Percentiles rank a stretch among this genome's conserved stretches.
These are phyloP conservation scores for Cylindrodendrum hubeiense DNA, from an alignment of 2,329 filamentous ascomycete species.

Conservation along the genomic window DNA sequence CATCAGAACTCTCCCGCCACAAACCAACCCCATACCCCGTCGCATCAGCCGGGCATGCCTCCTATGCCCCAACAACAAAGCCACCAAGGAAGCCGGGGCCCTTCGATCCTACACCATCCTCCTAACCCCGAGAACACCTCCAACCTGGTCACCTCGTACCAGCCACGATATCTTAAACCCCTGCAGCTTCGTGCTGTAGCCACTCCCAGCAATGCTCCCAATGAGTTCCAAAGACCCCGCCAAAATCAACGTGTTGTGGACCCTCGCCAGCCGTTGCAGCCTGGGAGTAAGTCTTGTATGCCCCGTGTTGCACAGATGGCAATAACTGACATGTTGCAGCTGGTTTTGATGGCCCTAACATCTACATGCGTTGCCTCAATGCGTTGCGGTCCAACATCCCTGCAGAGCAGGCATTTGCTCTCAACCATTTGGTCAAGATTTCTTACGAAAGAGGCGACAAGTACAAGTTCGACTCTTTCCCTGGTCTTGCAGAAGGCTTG, in stretches of 20 bases:
- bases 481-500: constrained; percentile 87
- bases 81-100: constrained; percentile 53
- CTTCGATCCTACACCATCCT: constrained; percentile 64
- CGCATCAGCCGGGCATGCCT: constrained; percentile 51
- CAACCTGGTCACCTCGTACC: constrained; percentile 74
- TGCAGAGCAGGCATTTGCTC: constrained; percentile 89
- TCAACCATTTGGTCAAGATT: constrained; percentile 95
- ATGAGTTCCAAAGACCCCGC: constrained; percentile 66
- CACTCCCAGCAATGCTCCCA: constrained; percentile 80
- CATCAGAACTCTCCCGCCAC: constrained; percentile 44
- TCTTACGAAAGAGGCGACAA: constrained; percentile 95
- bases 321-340: constrained; percentile 47
- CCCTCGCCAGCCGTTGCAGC: constrained; percentile 62
- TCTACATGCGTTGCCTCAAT: constrained; percentile 89
- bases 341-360: constrained; percentile 83
- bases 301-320: background rate
- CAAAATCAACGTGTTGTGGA: constrained; percentile 56
- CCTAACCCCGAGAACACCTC: constrained; percentile 69
- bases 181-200: constrained; percentile 79
- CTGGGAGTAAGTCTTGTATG: constrained; percentile 68
- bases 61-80: constrained; percentile 45
- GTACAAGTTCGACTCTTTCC: constrained; percentile 94
- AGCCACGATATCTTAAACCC: constrained; percentile 72
- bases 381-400: constrained; percentile 84
- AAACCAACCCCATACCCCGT: constrained; percentile 43